Evolutionary conservation across 1,139 yeast species (phyloP).

Genomic region (Saccharomyces hybrid): DNA sequence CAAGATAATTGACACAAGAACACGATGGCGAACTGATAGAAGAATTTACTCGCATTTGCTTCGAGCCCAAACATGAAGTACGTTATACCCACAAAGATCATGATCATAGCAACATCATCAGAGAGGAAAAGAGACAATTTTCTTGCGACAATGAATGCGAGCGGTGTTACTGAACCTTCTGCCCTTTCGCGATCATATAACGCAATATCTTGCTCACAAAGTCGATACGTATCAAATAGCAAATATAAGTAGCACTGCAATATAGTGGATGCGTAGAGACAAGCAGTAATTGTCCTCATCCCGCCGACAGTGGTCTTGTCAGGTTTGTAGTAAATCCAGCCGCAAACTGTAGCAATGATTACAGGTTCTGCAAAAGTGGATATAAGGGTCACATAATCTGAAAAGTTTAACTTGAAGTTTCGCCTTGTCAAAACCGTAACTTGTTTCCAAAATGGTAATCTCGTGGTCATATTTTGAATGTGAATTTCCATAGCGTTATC

Average conservation of each 20-base stretch:
- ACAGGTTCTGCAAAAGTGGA: constrained; percentile 51
- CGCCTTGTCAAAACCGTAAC: constrained; percentile 49
- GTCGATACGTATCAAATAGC: constrained; percentile 64
- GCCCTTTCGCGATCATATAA: constrained; percentile 67
- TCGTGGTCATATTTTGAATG: constrained; percentile 21
- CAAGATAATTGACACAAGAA: constrained; percentile 43
- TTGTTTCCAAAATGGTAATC: constrained; percentile 43
- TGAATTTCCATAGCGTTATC: constrained; percentile 9
- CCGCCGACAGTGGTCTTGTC: constrained; percentile 52
- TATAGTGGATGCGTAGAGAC: constrained; percentile 57
- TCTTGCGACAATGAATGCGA: constrained; percentile 60
- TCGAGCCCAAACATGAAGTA: constrained; percentile 77
- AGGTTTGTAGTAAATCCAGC: constrained; percentile 73
- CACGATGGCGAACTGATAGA: constrained; percentile 52
- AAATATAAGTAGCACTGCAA: constrained; percentile 62
- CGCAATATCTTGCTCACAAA: constrained; percentile 60
- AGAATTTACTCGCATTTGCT: constrained; percentile 44
- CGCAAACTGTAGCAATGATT: constrained; percentile 52
- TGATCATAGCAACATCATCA: constrained; percentile 62
- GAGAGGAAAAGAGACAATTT: constrained; percentile 56
- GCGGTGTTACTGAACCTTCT: constrained; percentile 51
- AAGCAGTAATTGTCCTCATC: constrained; percentile 55
- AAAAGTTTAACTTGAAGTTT: constrained; percentile 44
- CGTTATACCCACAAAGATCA: constrained; percentile 52
- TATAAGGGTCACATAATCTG: constrained; percentile 52